Evolutionary conservation across 306 rosid genomes (phyloP).

Genomic region (Fagus crenata): DNA sequence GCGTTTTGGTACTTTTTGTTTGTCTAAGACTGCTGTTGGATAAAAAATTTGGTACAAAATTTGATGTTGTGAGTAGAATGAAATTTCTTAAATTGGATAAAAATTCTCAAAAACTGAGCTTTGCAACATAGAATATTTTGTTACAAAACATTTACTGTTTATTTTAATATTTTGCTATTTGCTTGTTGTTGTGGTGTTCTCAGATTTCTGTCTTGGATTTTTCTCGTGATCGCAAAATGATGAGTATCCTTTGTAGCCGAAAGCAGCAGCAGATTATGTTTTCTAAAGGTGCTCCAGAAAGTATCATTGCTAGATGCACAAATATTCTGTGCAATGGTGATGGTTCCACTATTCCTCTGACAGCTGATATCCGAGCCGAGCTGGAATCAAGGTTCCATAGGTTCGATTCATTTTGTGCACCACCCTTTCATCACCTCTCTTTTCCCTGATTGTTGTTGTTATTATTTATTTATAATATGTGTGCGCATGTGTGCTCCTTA

Average conservation of each 20-base stretch:
- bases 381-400: conserved; percentile 73
- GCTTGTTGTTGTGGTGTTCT: conserved; percentile 37
- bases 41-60: background rate
- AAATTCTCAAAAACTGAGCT: background rate
- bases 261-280: conserved; percentile 73
- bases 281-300: conserved; percentile 98
- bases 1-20: background rate
- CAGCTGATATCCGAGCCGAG: conserved; percentile 69
- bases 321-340: conserved; percentile 72
- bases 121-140: background rate
- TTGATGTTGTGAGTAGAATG: background rate
- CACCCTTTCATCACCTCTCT: background rate
- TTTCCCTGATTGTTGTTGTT: conserved; percentile 1
- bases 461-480: conserved; percentile 5
- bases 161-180: conserved; percentile 1
- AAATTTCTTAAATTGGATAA: background rate
- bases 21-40: background rate
- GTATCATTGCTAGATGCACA: conserved; percentile 79
- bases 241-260: conserved; percentile 93
- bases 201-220: conserved; percentile 80
- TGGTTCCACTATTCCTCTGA: conserved; percentile 71
- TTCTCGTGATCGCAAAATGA: conserved; percentile 95
- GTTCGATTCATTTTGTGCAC: conserved; percentile 40
- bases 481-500: background rate
- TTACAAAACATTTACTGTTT: background rate